Conservation (phyloP, 2,329 filamentous ascomycete species). For the Myriosclerotinia duriaeana region DNA sequence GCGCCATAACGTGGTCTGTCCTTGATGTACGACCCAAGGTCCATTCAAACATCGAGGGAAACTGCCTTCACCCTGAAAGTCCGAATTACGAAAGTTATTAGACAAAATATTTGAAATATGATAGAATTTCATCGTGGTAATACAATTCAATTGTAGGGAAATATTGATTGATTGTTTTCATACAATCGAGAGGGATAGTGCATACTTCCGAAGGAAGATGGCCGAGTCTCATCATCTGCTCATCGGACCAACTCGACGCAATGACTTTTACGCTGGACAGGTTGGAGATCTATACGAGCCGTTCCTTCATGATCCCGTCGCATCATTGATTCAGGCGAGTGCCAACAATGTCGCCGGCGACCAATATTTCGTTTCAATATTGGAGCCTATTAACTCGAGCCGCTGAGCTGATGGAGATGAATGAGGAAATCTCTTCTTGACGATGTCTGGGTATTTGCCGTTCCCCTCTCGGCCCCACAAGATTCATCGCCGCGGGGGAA, state of each 20-base stretch:
- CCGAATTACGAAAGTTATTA: conserved; percentile 2
- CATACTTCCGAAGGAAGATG: conserved; percentile 22
- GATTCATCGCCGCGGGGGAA: conserved; percentile 21
- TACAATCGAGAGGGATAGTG: conserved; percentile 21
- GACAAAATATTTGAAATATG: conserved; percentile 8
- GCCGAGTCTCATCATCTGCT: conserved; percentile 22
- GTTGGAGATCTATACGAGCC: background rate
- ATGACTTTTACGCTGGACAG: background rate
- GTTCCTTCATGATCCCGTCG: background rate
- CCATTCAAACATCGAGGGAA: conserved; percentile 1
- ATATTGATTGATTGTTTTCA: conserved; percentile 24
- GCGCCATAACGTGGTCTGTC: conserved; percentile 16
- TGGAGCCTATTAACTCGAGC: background rate
- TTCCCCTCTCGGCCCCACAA: conserved; percentile 17
- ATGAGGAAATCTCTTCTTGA: background rate
- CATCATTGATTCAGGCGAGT: conserved; percentile 6
- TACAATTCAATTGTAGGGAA: conserved; percentile 13
- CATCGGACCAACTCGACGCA: conserved; percentile 7
- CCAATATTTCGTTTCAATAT: conserved; percentile 10
- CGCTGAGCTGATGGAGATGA: background rate
- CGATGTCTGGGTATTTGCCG: background rate
- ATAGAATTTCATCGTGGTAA: conserved; percentile 12
- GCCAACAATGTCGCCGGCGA: background rate
- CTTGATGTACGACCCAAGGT: background rate
- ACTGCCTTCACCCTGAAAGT: background rate